Base-by-base conservation (phyloP, 768 basidiomycete genomes). In the Amanita muscaria region DNA sequence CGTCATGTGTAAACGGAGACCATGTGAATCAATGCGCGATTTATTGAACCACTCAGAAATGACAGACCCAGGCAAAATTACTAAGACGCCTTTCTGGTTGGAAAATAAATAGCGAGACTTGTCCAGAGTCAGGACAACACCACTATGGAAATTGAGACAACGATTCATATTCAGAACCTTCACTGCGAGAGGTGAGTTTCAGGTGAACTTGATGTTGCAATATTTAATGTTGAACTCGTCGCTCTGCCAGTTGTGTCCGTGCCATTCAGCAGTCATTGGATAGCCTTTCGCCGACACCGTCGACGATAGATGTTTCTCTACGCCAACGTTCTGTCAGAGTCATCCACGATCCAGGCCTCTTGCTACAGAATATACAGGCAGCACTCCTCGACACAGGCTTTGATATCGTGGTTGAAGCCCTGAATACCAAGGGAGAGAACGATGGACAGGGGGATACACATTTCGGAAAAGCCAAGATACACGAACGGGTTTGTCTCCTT, bases 361-460 rank as follows among this genome's bases (percentile, higher is more conserved):
- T 58, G 1, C 44, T 51, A n/a, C 36, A 52, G 5, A 40, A 46
- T 9, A 63, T 77, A 27, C 62, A 61, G 30, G 44, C 51, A 25
- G 60, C 68, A 19, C 62, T 78, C 24, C 61, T 64, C 23, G 61
- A 67, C 11, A 66, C 70, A 4, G 76, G 75, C 6, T 77, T 76
- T 39, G 70, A 76, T 44, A 61, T 66, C 15, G 18, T 16, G 2
- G 21, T 29, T 16, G 34, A 32, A 30, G 10, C n/a, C n/a, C 15
- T 6, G 6, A 15, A 29, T 29, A 29, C 6, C 27, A 12, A 29
- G 27, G 12, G 7, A 29, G 12, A 6, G 27, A 29, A 29, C 12
- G 27, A 29, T 29, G 12, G 12, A 29, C 12, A 35, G 14, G 11
- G 31, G 11, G 16, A 10, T 2, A 30, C 11, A 5, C 16, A 25